Percentiles rank a stretch among this genome's conserved stretches.
These are phyloP conservation scores for Malassezia japonica DNA, from an alignment of 1,284 basidiomycete species.

Conservation along the genomic window DNA sequence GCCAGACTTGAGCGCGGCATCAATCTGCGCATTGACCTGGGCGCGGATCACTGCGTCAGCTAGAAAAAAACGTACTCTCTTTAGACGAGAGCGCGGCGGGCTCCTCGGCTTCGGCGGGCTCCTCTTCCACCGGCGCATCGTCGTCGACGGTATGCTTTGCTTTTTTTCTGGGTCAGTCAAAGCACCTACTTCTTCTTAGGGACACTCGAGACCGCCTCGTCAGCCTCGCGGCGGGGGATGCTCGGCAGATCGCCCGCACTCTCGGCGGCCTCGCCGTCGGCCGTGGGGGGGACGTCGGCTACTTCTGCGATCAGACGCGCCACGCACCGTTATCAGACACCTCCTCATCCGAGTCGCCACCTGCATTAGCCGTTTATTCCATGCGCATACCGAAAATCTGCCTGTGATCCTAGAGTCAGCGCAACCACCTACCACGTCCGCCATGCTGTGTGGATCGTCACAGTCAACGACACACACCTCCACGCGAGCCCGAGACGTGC, in stretches of 20 bases:
- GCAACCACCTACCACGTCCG: background rate
- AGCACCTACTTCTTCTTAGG: slow-evolving; percentile 12
- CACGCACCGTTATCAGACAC: background rate
- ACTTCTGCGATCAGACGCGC: too few relatives aligned
- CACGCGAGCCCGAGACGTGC: too few relatives aligned
- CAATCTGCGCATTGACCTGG: slow-evolving; percentile 62
- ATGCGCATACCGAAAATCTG: slow-evolving; percentile 14
- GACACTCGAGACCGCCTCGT: background rate
- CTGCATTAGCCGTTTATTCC: background rate
- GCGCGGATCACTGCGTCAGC: slow-evolving; percentile 10
- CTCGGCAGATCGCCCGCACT: slow-evolving; percentile 1
- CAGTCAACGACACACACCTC: too few relatives aligned
- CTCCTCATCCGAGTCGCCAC: slow-evolving; percentile 16
- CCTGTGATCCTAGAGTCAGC: slow-evolving; percentile 12
- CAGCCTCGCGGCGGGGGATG: slow-evolving; percentile 13
- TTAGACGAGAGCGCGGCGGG: background rate
- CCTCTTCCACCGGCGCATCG: slow-evolving; percentile 3
- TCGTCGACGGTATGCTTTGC: background rate
- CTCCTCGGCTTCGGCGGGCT: background rate
- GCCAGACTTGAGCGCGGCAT: slow-evolving; percentile 72
- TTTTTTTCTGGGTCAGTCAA: background rate
- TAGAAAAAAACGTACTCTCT: background rate
- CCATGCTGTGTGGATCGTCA: too few relatives aligned
- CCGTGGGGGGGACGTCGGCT: too few relatives aligned
- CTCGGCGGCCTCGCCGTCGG: too few relatives aligned